phyloP scores from a whole-genome alignment of 306 rosid genomes.

The Calophaca sinica region DNA sequence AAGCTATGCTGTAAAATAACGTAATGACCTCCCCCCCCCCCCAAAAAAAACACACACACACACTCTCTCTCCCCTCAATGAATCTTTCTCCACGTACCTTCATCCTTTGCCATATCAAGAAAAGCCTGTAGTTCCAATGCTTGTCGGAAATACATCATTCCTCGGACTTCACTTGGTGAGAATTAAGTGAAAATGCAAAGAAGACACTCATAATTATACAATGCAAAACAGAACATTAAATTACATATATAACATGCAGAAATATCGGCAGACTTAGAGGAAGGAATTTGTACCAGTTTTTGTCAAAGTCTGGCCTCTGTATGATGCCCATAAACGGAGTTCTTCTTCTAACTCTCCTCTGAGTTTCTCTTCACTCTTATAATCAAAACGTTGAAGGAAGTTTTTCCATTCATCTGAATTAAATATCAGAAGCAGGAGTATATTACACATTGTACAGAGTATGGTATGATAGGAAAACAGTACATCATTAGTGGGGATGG shows the following conservation, averaged over 20 bases:
- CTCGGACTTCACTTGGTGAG: slow-evolving; percentile 68
- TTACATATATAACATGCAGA: slow-evolving; percentile 19
- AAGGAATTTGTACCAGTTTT: slow-evolving; percentile 75
- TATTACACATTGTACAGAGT: slow-evolving; percentile 21
- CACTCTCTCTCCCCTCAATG: not conserved
- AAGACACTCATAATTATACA: slow-evolving; percentile 36
- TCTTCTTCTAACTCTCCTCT: slow-evolving; percentile 66
- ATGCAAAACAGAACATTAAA: slow-evolving; percentile 43
- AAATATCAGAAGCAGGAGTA: slow-evolving; percentile 41
- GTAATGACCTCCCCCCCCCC: not conserved
- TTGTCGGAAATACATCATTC: slow-evolving; percentile 97
- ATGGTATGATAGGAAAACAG: slow-evolving; percentile 29
- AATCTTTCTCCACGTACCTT: slow-evolving; percentile 61
- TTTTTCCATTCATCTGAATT: slow-evolving; percentile 89
- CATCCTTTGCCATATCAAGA: slow-evolving; percentile 90
- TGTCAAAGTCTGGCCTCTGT: slow-evolving; percentile 96
- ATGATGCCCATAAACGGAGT: slow-evolving; percentile 93
- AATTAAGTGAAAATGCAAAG: slow-evolving; percentile 37
- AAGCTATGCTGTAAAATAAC: slow-evolving; percentile 20
- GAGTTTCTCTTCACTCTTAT: slow-evolving; percentile 63
- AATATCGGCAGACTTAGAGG: slow-evolving; percentile 28
- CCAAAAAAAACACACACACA: too few relatives aligned
- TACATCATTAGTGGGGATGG: slow-evolving; percentile 30
- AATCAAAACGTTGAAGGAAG: slow-evolving; percentile 76
- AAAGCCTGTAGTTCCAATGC: slow-evolving; percentile 98